A percentile compares a stretch with the other conserved stretches of the same genome.
phyloP scores from a whole-genome alignment of 805 yeast genomes.

The Lipomyces yamadae region DNA sequence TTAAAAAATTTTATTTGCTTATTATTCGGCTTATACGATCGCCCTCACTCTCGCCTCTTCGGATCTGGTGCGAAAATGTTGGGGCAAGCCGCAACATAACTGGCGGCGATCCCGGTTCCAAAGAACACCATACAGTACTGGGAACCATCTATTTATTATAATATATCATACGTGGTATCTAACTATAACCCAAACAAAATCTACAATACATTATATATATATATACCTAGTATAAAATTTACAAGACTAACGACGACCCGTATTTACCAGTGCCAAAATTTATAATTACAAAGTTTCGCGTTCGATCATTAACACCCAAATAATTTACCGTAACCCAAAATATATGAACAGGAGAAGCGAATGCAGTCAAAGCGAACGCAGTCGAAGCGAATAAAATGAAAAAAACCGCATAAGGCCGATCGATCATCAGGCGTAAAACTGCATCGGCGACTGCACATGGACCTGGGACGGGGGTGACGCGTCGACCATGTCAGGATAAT shows the following conservation, averaged over 20 bases:
- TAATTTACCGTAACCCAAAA: background rate
- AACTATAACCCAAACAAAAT: background rate
- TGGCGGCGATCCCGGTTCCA: too few relatives aligned
- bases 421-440: background rate
- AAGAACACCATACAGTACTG: too few relatives aligned
- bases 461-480: background rate
- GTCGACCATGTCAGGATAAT: background rate
- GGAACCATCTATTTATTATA: too few relatives aligned
- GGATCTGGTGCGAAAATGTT: too few relatives aligned
- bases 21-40: too few relatives aligned
- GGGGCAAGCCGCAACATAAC: too few relatives aligned
- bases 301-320: slow-evolving; percentile 10
- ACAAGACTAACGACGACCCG: background rate
- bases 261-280: background rate
- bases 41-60: too few relatives aligned
- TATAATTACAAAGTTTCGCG: background rate
- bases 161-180: background rate
- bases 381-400: background rate
- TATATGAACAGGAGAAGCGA: background rate
- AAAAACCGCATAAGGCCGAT: too few relatives aligned
- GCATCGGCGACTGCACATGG: background rate
- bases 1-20: too few relatives aligned
- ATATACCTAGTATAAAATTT: background rate
- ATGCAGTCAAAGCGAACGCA: background rate
- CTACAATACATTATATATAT: background rate